These are phyloP conservation scores for Pisolithus albus DNA, from an alignment of 768 basidiomycete species.

Conservation along the genomic window DNA sequence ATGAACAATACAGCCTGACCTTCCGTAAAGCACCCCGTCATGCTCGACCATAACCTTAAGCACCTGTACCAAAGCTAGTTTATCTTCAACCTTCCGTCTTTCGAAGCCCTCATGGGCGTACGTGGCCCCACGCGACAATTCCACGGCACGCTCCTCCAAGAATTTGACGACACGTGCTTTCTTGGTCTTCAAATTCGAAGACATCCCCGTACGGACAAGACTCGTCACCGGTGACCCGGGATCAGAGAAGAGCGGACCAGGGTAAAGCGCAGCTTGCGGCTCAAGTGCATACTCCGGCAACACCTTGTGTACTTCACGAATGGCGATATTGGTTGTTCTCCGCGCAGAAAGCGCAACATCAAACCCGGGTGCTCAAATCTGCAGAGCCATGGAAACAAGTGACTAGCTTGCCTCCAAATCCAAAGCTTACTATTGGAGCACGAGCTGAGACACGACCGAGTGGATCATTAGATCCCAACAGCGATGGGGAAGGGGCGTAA, in stretches of 20 bases:
- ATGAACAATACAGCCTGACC: conserved; percentile 44
- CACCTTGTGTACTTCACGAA: conserved; percentile 62
- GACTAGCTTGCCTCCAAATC: conserved; percentile 87
- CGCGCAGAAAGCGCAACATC: conserved; percentile 71
- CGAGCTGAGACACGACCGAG: conserved; percentile 64
- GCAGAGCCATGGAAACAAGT: conserved; percentile 79
- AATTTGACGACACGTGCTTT: conserved; percentile 74
- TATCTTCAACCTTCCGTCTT: conserved; percentile 63
- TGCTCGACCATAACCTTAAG: conserved; percentile 80
- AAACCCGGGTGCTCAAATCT: conserved; percentile 60
- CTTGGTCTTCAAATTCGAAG: conserved; percentile 71
- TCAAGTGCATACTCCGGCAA: conserved; percentile 62
- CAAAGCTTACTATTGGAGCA: conserved; percentile 81
- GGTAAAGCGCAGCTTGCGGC: conserved; percentile 52
- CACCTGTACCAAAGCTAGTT: conserved; percentile 64
- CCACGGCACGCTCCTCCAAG: conserved; percentile 65
- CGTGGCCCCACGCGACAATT: conserved; percentile 69
- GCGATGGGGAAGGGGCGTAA: conserved; percentile 81
- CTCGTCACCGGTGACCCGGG: conserved; percentile 55
- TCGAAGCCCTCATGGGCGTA: conserved; percentile 55
- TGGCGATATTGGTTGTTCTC: conserved; percentile 59
- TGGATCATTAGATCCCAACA: conserved; percentile 77
- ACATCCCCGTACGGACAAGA: conserved; percentile 56
- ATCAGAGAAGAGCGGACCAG: conserved; percentile 84
- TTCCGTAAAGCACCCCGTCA: conserved; percentile 81